phyloP scores from a whole-genome alignment of 73 alveolate genomes.

The Stentor roeselii region DNA sequence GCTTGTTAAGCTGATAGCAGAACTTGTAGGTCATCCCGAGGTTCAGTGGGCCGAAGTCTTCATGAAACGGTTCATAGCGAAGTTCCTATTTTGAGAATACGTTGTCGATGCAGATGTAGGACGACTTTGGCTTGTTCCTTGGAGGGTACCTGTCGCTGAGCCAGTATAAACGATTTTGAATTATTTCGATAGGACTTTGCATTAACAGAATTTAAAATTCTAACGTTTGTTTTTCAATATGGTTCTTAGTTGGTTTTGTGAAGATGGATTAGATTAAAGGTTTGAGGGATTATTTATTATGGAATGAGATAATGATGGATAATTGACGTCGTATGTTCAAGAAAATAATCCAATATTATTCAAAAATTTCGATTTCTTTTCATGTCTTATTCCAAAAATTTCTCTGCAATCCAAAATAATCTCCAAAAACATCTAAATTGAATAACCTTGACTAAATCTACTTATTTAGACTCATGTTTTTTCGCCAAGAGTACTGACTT shows the following conservation, averaged over 20 bases:
- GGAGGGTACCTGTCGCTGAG: constrained; percentile 82
- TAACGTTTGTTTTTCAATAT: no score
- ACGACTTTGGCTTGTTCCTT: constrained; percentile 74
- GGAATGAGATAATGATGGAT: no score
- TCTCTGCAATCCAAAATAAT: no score
- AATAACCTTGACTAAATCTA: no score
- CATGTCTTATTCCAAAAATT: no score
- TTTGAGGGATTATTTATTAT: no score
- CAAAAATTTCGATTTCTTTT: no score
- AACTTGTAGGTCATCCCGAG: constrained; percentile 71
- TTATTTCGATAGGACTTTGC: constrained; percentile 38
- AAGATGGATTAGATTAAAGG: no score
- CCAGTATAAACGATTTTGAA: constrained; percentile 73
- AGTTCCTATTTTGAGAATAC: constrained; percentile 41
- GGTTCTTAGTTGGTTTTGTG: no score
- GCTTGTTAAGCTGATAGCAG: constrained; percentile 50
- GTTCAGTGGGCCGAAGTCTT: constrained; percentile 79
- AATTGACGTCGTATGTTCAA: no score
- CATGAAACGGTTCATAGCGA: constrained; percentile 62
- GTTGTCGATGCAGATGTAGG: constrained; percentile 87
- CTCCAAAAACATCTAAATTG: no score
- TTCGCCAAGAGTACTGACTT: constrained; percentile 14
- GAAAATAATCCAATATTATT: no score
- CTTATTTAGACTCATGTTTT: constrained; percentile 1
- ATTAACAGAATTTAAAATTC: not conserved